Conservation (phyloP, 345 rosid genomes). For the Raphanus raphanistrum region DNA sequence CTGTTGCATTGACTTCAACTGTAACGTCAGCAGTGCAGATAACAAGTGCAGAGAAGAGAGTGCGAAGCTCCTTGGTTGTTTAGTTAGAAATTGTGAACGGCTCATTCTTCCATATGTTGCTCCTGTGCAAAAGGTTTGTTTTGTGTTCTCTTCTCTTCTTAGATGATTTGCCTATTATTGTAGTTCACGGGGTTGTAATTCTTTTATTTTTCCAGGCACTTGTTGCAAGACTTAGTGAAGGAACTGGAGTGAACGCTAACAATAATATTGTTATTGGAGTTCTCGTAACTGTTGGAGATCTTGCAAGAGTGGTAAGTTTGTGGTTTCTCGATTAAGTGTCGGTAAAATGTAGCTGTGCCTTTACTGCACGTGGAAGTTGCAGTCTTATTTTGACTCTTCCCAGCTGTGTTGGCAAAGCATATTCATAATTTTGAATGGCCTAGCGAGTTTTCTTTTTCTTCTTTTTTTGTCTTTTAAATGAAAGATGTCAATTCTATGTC, state of each 20-base stretch:
- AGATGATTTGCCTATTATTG: constrained; percentile 13
- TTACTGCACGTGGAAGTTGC: constrained; percentile 10
- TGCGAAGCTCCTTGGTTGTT: constrained; percentile 93
- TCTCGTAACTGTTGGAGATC: constrained; percentile 97
- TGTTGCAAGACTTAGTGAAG: constrained; percentile 85
- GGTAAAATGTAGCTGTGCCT: constrained; percentile 2
- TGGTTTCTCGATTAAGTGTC: constrained; percentile 18
- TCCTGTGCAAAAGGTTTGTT: constrained; percentile 89
- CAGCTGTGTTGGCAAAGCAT: constrained; percentile 25
- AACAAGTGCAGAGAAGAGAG: constrained; percentile 98
- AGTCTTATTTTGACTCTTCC: constrained; percentile 10
- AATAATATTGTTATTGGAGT: constrained; percentile 90
- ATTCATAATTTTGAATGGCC: constrained; percentile 17
- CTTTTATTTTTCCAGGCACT: constrained; percentile 71
- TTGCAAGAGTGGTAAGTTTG: constrained; percentile 93
- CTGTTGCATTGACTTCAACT: constrained; percentile 42
- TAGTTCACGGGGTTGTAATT: constrained; percentile 19
- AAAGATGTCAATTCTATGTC: constrained; percentile 5
- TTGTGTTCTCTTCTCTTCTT: constrained; percentile 31
- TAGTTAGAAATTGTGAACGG: constrained; percentile 94
- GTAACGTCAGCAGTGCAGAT: constrained; percentile 87
- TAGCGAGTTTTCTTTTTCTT: background rate
- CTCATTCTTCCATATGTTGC: constrained; percentile 88
- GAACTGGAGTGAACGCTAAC: constrained; percentile 82
- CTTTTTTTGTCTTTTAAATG: constrained; percentile 10